Evolutionary conservation across 1,284 basidiomycete species (phyloP).

Genomic region (Caloboletus firmus): DNA sequence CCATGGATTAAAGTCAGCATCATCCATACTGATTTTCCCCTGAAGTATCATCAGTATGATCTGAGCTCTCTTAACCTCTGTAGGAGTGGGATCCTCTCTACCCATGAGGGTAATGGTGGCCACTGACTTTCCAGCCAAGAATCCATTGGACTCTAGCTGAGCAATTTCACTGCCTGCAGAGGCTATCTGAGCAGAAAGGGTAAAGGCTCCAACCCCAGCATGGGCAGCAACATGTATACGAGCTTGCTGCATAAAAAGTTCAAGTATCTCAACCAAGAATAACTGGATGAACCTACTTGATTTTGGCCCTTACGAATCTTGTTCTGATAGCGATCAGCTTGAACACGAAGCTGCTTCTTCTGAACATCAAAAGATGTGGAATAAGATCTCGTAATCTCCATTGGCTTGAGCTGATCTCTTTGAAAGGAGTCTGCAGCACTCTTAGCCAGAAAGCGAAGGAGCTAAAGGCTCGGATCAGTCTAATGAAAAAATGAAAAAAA

Average conservation of each 20-base stretch:
- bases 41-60: conserved; percentile 53
- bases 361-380: conserved; percentile 24
- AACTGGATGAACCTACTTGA: conserved; percentile 27
- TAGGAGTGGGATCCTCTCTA: conserved; percentile 50
- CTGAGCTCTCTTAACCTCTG: conserved; percentile 47
- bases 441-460: conserved; percentile 48
- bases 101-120: conserved; percentile 46
- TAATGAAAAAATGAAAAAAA: background rate
- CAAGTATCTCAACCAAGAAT: background rate
- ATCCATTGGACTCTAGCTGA: conserved; percentile 12
- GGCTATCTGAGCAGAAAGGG: conserved; percentile 16
- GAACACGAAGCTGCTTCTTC: conserved; percentile 29
- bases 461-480: conserved; percentile 16
- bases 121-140: conserved; percentile 31
- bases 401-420: conserved; percentile 47
- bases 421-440: conserved; percentile 48
- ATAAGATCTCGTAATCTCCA: conserved; percentile 41
- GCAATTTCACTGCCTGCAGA: conserved; percentile 2
- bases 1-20: conserved; percentile 53
- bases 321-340: conserved; percentile 43
- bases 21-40: conserved; percentile 33
- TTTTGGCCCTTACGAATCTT: conserved; percentile 38
- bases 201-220: conserved; percentile 18
- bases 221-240: conserved; percentile 17
- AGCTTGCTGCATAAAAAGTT: conserved; percentile 13